Evolutionary conservation across 1,284 basidiomycete species (phyloP).

Genomic region (Ceratobasidium sp.): DNA sequence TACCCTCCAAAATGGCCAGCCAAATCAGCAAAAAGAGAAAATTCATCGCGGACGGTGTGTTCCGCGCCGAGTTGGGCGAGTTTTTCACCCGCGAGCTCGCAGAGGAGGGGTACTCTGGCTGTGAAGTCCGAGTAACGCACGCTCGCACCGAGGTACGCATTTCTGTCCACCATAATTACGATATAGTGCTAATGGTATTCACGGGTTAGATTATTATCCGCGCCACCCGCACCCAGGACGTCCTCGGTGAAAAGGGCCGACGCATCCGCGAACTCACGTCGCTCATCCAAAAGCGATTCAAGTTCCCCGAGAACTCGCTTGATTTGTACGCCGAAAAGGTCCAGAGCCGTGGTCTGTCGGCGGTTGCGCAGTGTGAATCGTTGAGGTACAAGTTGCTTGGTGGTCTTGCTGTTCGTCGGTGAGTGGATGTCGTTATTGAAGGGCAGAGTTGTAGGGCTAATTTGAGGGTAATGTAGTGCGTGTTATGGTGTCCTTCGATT

Average conservation of each 20-base stretch:
- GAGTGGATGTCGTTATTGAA: constrained; percentile 54
- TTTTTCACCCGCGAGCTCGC: constrained; percentile 99
- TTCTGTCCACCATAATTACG: constrained; percentile 23
- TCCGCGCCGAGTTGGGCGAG: constrained; percentile 98
- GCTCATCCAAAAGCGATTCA: constrained; percentile 99
- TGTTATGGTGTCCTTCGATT: constrained; percentile 99
- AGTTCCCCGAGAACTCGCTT: constrained; percentile 98
- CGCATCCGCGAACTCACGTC: constrained; percentile 99
- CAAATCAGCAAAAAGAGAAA: constrained; percentile 96
- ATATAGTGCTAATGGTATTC: constrained; percentile 14
- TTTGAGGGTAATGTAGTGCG: constrained; percentile 68
- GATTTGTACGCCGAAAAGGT: constrained; percentile 99
- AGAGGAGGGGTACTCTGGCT: constrained; percentile 99
- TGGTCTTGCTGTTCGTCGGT: constrained; percentile 99
- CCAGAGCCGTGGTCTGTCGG: constrained; percentile 98
- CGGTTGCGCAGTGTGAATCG: constrained; percentile 98
- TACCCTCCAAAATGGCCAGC: constrained; percentile 67
- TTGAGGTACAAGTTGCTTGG: constrained; percentile 99
- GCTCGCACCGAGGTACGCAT: constrained; percentile 90
- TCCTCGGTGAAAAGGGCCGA: constrained; percentile 99
- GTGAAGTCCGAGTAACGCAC: constrained; percentile 99
- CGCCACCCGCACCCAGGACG: constrained; percentile 99
- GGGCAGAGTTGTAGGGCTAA: background rate
- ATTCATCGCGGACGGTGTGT: constrained; percentile 99
- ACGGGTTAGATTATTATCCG: constrained; percentile 94